Evolutionary conservation across 2,329 filamentous ascomycete species (phyloP).

Genomic region (Volutella citrinella): DNA sequence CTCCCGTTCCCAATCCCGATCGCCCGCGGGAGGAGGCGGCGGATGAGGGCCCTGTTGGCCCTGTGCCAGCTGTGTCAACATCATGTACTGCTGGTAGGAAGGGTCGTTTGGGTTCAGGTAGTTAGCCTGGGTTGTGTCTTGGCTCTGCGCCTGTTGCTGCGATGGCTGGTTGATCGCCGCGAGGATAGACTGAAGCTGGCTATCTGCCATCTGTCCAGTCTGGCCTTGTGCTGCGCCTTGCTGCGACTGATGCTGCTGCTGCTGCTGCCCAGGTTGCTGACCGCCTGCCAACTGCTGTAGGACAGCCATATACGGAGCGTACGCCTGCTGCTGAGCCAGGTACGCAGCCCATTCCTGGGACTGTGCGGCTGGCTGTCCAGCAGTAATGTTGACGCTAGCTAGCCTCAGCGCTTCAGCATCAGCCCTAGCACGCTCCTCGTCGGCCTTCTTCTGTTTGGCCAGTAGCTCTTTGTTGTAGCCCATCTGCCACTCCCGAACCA

Average conservation of each 20-base stretch:
- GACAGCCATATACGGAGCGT: conserved; percentile 41
- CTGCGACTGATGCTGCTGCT: too few species aligned
- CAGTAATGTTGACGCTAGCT: conserved; percentile 15
- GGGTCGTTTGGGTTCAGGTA: conserved; percentile 37
- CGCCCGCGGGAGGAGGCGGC: conserved; percentile 18
- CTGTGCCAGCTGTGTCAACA: conserved; percentile 37
- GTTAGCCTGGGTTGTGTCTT: conserved; percentile 16
- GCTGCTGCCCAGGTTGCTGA: conserved; percentile 9
- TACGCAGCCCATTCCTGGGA: conserved; percentile 37
- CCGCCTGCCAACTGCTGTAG: conserved; percentile 39
- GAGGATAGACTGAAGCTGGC: conserved; percentile 42
- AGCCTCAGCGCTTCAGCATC: conserved; percentile 30
- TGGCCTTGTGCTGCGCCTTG: conserved; percentile 13
- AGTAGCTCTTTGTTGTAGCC: conserved; percentile 43
- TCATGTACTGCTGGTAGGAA: conserved; percentile 39
- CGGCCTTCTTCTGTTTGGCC: conserved; percentile 36
- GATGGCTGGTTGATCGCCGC: conserved; percentile 39
- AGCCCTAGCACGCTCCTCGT: conserved; percentile 34
- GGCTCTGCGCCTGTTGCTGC: conserved; percentile 20
- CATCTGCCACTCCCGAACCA: conserved; percentile 51
- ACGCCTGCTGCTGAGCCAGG: conserved; percentile 40
- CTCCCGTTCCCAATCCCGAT: conserved; percentile 33
- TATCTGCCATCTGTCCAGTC: conserved; percentile 31
- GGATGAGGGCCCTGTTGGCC: conserved; percentile 27
- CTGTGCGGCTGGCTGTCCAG: conserved; percentile 23